These are phyloP conservation scores for Fragaria ananassa DNA, from an alignment of 306 rosid species.

Conservation along the genomic window DNA sequence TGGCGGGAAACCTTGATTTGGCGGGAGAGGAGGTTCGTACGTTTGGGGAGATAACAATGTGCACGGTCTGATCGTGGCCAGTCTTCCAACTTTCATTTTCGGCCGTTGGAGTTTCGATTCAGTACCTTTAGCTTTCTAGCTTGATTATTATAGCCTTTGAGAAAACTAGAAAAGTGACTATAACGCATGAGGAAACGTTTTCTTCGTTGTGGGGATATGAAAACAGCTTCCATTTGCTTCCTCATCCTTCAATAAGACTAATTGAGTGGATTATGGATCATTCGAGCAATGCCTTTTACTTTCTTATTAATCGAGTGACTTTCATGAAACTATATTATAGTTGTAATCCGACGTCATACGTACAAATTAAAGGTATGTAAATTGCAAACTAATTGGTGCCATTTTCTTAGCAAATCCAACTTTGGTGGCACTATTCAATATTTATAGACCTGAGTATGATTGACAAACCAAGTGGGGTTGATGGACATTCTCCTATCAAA, in stretches of 20 bases:
- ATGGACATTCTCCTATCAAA: background rate
- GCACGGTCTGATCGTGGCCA: constrained; percentile 12
- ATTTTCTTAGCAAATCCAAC: constrained; percentile 10
- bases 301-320: constrained; percentile 4
- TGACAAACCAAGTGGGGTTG: constrained; percentile 10
- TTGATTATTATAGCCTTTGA: background rate
- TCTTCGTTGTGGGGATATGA: constrained; percentile 28
- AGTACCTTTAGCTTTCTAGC: background rate
- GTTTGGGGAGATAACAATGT: constrained; percentile 16
- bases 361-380: background rate
- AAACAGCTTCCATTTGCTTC: constrained; percentile 11
- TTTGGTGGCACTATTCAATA: constrained; percentile 3
- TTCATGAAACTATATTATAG: background rate
- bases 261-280: constrained; percentile 14
- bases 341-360: background rate
- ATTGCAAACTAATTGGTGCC: background rate
- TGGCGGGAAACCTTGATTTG: constrained; percentile 16
- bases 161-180: background rate
- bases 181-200: constrained; percentile 6
- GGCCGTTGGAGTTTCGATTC: constrained; percentile 6
- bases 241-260: background rate
- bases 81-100: constrained; percentile 36
- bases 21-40: background rate
- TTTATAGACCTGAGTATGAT: background rate
- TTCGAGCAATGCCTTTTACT: background rate